Conservation (phyloP, 176 grass and related monocot genomes). For the Bonia amplexicaulis region DNA sequence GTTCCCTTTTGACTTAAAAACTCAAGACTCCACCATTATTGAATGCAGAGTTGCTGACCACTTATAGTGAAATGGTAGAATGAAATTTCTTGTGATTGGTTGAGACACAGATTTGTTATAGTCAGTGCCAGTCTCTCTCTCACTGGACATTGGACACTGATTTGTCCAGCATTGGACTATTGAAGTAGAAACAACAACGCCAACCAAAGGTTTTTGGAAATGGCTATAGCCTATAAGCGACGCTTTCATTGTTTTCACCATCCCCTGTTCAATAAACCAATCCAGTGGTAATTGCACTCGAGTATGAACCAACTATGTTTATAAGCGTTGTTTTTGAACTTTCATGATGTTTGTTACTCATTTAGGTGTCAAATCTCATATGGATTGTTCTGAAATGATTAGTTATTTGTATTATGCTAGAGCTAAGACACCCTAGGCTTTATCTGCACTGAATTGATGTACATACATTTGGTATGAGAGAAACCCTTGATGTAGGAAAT, state of each 20-base stretch:
- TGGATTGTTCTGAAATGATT: constrained; percentile 11
- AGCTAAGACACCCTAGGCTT: background rate
- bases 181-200: background rate
- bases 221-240: background rate
- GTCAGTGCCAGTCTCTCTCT: background rate
- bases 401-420: background rate
- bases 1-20: background rate
- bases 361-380: background rate
- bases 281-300: background rate
- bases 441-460: background rate
- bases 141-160: background rate
- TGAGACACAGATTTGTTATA: background rate
- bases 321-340: background rate
- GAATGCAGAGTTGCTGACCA: background rate
- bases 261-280: background rate
- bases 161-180: background rate
- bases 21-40: background rate
- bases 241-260: background rate
- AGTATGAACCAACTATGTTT: background rate
- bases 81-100: background rate
- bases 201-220: background rate
- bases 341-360: background rate
- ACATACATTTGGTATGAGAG: background rate
- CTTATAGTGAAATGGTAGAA: background rate
- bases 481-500: background rate